These are phyloP conservation scores for Triangularia setosa DNA, from an alignment of 2,329 filamentous ascomycete genomes.

Conservation along the genomic window DNA sequence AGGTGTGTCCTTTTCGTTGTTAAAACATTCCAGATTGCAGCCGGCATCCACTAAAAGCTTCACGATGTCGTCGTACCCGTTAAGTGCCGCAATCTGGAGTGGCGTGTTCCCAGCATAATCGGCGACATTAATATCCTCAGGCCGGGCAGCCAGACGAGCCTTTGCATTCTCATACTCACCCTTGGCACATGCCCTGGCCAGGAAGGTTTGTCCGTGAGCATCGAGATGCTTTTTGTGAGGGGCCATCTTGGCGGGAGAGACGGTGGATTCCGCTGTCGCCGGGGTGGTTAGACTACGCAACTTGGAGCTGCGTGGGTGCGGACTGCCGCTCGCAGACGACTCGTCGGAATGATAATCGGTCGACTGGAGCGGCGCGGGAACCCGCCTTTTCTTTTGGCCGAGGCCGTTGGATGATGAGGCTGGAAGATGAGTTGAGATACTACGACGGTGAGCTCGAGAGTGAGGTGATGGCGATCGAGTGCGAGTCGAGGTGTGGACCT, in stretches of 20 bases:
- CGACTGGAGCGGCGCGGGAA: constrained; percentile 58
- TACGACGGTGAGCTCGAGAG: constrained; percentile 55
- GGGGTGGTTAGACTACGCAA: constrained; percentile 54
- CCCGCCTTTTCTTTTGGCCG: constrained; percentile 56
- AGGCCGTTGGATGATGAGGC: constrained; percentile 53
- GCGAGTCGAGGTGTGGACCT: constrained; percentile 30
- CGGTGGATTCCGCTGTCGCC: constrained; percentile 53
- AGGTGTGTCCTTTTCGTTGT: constrained; percentile 85
- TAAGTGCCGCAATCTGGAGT: constrained; percentile 84
- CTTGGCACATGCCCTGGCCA: constrained; percentile 85
- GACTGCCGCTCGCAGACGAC: constrained; percentile 58
- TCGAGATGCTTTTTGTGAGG: constrained; percentile 85
- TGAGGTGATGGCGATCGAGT: constrained; percentile 59
- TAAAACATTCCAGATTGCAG: constrained; percentile 75
- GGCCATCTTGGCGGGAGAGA: constrained; percentile 64
- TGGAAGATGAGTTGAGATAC: constrained; percentile 60
- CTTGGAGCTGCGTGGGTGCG: constrained; percentile 56
- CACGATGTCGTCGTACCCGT: constrained; percentile 83
- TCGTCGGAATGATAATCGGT: constrained; percentile 66
- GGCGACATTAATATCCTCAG: constrained; percentile 81
- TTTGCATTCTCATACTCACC: constrained; percentile 79
- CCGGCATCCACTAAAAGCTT: constrained; percentile 79
- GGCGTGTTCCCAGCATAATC: constrained; percentile 97
- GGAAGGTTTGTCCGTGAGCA: constrained; percentile 82
- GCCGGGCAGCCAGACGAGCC: constrained; percentile 69